Base-by-base conservation (phyloP, 805 yeast genomes). In the Sugiyamaella americana region DNA sequence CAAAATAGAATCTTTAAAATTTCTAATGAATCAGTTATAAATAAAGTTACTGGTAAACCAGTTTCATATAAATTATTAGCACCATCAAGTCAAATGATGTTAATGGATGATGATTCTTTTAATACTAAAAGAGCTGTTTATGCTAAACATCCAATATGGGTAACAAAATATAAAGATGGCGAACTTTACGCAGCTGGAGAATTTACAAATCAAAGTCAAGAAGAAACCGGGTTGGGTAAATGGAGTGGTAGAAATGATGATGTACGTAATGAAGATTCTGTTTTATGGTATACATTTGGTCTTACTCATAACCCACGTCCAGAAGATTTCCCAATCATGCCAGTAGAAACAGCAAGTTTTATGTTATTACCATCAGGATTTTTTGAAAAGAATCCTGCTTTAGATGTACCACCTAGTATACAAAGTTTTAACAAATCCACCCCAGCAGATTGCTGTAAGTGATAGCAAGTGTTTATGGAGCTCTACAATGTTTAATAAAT, bases 251-350 rank as follows among this genome's bases (percentile, higher is more conserved):
- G 45, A 13, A 40, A 22, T 16, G 48, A 24, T 42, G 60, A 35
- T 56, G 62, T 42, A 3, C 21, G 36, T 43, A 74, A 83, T 69
- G 80, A 86, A 35, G 93, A 85, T 62, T 74, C 84, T 51, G 74
- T 84, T 44, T 68, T 81, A 58, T 85, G 79, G 80, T 89, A 84
- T 66, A 84, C 91, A 23, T 84, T 85, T 59, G 93, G 93, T 59
- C 78, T 84, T 55, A 80, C 91, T 29, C 94, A 84, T 64, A 81
- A 84, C 77, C 94, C 94, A 50, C 82, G 89, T 11, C 91, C 93
- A 50, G 93, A 84, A 70, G 94, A 84, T 66, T 84, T 84, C 82
- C 93, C 93, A 48, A 76, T 84, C 53, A 84, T 84, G 93, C 93
- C 93, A 41, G 83, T 87, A 42, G 94, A 84, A 68, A 84, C 87